Conservation (phyloP, 1,139 yeast genomes). For the Suhomyces ambrosiae region DNA sequence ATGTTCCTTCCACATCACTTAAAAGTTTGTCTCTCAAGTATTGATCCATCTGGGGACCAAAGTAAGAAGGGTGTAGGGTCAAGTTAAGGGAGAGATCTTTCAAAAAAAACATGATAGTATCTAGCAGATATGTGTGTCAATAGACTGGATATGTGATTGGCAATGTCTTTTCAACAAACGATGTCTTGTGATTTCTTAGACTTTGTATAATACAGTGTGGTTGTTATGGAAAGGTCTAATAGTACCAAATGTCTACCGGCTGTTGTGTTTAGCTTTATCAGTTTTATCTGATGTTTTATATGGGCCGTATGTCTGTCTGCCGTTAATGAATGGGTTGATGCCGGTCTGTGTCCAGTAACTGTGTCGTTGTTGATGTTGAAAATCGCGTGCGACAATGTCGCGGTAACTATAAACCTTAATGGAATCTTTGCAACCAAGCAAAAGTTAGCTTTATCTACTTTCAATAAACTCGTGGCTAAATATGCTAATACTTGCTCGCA, state of each 20-base stretch:
- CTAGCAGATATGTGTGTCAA: neutral
- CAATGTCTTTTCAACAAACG: neutral
- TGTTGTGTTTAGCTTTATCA: too few species aligned
- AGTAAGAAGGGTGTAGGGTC: slow-evolving; percentile 94
- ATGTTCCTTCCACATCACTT: slow-evolving; percentile 97
- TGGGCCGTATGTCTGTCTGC: too few species aligned
- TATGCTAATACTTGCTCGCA: too few species aligned
- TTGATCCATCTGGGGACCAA: slow-evolving; percentile 97
- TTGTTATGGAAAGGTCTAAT: too few species aligned
- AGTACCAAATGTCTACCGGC: too few species aligned
- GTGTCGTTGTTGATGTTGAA: neutral
- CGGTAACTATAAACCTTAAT: too few species aligned
- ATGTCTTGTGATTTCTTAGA: neutral
- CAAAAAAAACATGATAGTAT: slow-evolving; percentile 44
- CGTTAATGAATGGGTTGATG: too few species aligned
- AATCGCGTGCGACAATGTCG: neutral
- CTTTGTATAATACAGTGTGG: too few species aligned
- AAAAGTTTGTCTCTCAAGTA: slow-evolving; percentile 84
- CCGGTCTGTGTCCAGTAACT: neutral
- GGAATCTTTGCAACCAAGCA: too few species aligned
- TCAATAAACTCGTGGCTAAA: too few species aligned
- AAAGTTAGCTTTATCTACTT: too few species aligned
- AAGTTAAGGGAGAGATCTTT: slow-evolving; percentile 90
- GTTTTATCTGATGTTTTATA: too few species aligned
- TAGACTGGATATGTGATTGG: neutral